Evolutionary conservation across 805 yeast species (phyloP), one percentile per base, ranked within the genome.

Genomic region (Ogataea dorogensis): DNA sequence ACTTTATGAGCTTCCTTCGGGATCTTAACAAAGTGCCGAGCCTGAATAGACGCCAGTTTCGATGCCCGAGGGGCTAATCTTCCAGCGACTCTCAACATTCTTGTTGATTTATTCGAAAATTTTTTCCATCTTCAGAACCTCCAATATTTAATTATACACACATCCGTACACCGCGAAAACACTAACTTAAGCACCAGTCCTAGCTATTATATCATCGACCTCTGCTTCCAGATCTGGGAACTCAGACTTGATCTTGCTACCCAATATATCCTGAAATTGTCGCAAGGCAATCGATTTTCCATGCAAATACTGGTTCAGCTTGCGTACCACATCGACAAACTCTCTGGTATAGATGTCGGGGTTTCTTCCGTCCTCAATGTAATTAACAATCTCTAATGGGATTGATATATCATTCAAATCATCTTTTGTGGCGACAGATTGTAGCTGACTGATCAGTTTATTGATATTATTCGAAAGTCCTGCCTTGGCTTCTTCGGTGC

Each of bases 291-390:
- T 53, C 74, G 86, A 77, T 58, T 86, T 86, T 4, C 96, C 98
- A 53, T 87, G 75, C 36, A 93, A 69, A 47, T 81, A 78, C 53
- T 94, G 96, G 54, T 93, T 93, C 28, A 88, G 79, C 50, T 86
- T 81, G 24, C 88, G 80, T n/a, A 93, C 83, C 22, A 91, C 86
- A 57, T 93, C 98, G 11, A 91, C 86, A 63, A 93, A 93, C 63
- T 93, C 98, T 57, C 98, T 74, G 1, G 98, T 88, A 61, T 93
- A 93, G 24, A 93, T 88, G 56, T 93, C 98, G 0, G 98, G 98
- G 56, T 93, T 93, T 49, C 98, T 70, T 2, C 98, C 98, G 53
- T 87, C 95, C 55, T 93, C 98, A 24, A 93, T 86, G 54, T 93
- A 93, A 44, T 83, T 81, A 10, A 88, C 67, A n/a, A 89, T 89